Evolutionary conservation across 2,329 filamentous ascomycete species (phyloP).

Genomic region (Claviceps arundinis): DNA sequence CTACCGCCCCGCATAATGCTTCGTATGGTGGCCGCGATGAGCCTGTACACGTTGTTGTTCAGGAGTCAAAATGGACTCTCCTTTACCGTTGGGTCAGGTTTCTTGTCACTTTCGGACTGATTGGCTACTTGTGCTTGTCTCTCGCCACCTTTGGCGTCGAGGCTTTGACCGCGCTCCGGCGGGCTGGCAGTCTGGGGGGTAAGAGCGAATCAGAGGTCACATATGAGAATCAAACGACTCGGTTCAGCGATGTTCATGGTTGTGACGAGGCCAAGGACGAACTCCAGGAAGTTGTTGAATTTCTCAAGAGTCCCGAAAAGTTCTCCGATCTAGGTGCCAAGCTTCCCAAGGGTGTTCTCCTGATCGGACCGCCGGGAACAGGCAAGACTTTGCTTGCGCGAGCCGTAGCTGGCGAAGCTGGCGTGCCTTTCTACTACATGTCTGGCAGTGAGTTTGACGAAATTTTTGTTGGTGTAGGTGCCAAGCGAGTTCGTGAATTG

Average conservation of each 20-base stretch:
- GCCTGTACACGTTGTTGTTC: conserved; percentile 91
- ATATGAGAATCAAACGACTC: conserved; percentile 80
- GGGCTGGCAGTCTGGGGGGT: conserved; percentile 43
- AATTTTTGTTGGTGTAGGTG: conserved; percentile 92
- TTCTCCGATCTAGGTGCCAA: conserved; percentile 93
- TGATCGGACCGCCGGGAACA: conserved; percentile 91
- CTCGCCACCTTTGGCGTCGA: conserved; percentile 75
- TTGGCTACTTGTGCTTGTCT: conserved; percentile 68
- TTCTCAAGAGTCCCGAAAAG: conserved; percentile 81
- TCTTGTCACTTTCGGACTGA: conserved; percentile 60
- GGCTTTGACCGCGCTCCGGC: conserved; percentile 64
- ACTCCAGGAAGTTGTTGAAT: conserved; percentile 91
- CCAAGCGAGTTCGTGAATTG: conserved; percentile 91
- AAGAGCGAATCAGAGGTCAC: conserved; percentile 73
- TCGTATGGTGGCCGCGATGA: conserved; percentile 51
- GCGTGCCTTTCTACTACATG: conserved; percentile 99
- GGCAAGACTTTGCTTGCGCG: conserved; percentile 93
- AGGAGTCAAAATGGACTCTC: conserved; percentile 66
- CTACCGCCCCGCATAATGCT: conserved; percentile 11
- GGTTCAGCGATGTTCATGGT: conserved; percentile 88
- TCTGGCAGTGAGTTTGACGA: conserved; percentile 98
- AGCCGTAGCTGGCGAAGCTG: conserved; percentile 91
- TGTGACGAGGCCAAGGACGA: conserved; percentile 98
- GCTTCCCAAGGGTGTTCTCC: conserved; percentile 87
- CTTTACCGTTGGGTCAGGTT: conserved; percentile 93